Evolutionary conservation across 345 rosid species (phyloP).

Genomic region (Microthlaspi erraticum): DNA sequence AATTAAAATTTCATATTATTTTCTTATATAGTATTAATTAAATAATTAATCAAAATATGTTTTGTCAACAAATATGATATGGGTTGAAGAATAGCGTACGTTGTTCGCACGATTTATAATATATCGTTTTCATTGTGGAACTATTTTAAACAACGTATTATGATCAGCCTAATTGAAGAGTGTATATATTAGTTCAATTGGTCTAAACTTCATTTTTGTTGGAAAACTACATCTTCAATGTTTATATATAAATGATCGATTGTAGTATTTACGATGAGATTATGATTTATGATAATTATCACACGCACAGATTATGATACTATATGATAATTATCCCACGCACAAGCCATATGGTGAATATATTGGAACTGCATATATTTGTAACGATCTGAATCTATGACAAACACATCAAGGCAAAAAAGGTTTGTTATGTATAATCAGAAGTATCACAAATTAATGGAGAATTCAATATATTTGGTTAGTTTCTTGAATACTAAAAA

Average conservation of each 20-base stretch:
- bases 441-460: constrained; percentile 16
- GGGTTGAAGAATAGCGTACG: constrained; percentile 8
- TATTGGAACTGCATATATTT: neutral
- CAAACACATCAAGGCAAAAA: constrained; percentile 9
- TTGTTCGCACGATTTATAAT: constrained; percentile 16
- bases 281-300: neutral
- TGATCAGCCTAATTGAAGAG: neutral
- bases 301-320: too few relatives aligned
- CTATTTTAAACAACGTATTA: neutral
- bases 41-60: too few relatives aligned
- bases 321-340: neutral
- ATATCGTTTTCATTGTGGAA: neutral
- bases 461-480: constrained; percentile 8
- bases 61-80: too few relatives aligned
- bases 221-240: neutral
- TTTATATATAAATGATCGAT: neutral
- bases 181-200: neutral
- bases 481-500: constrained; percentile 41
- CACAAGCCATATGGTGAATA: neutral
- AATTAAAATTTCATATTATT: too few relatives aligned
- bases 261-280: neutral
- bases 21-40: too few relatives aligned
- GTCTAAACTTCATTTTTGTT: neutral
- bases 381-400: constrained; percentile 6
- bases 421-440: neutral